Conservation (phyloP, 208 protist genomes). For the Leptomonas seymouri region DNA sequence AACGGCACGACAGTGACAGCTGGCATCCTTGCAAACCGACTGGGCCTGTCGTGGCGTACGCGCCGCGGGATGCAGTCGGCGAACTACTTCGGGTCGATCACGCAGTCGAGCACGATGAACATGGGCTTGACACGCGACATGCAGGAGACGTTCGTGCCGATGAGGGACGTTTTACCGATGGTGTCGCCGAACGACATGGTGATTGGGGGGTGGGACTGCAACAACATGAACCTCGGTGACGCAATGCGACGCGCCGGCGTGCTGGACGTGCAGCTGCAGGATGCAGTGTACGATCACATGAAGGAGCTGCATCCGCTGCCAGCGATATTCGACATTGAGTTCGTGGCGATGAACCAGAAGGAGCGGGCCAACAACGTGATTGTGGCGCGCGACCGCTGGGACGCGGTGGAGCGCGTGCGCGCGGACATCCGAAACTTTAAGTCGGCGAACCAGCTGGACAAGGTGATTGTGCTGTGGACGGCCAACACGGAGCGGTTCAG, state of each 20-base stretch:
- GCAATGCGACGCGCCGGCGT: slow-evolving; percentile 97
- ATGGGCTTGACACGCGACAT: slow-evolving; percentile 91
- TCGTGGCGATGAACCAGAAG: slow-evolving; percentile 98
- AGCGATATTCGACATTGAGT: slow-evolving; percentile 97
- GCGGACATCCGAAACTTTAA: slow-evolving; percentile 95
- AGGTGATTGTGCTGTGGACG: slow-evolving; percentile 98
- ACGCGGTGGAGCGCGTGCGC: slow-evolving; percentile 95
- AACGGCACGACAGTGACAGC: slow-evolving; percentile 99
- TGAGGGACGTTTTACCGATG: slow-evolving; percentile 97
- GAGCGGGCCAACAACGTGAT: slow-evolving; percentile 98
- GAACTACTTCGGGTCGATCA: slow-evolving; percentile 98
- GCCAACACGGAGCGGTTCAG: slow-evolving; percentile 99
- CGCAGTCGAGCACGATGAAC: slow-evolving; percentile 96
- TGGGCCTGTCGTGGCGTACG: slow-evolving; percentile 94
- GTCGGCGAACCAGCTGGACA: slow-evolving; percentile 92
- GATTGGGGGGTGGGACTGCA: slow-evolving; percentile 99
- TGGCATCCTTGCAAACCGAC: slow-evolving; percentile 97
- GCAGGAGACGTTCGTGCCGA: slow-evolving; percentile 93
- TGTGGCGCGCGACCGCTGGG: slow-evolving; percentile 81
- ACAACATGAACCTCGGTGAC: slow-evolving; percentile 90
- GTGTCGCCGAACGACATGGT: slow-evolving; percentile 97
- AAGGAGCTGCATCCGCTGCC: slow-evolving; percentile 93
- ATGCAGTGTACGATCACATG: slow-evolving; percentile 85
- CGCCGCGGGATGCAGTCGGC: slow-evolving; percentile 89
- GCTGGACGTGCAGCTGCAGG: slow-evolving; percentile 94